These are phyloP conservation scores for Tylopilus balloui DNA, from an alignment of 768 basidiomycete genomes.

Conservation along the genomic window DNA sequence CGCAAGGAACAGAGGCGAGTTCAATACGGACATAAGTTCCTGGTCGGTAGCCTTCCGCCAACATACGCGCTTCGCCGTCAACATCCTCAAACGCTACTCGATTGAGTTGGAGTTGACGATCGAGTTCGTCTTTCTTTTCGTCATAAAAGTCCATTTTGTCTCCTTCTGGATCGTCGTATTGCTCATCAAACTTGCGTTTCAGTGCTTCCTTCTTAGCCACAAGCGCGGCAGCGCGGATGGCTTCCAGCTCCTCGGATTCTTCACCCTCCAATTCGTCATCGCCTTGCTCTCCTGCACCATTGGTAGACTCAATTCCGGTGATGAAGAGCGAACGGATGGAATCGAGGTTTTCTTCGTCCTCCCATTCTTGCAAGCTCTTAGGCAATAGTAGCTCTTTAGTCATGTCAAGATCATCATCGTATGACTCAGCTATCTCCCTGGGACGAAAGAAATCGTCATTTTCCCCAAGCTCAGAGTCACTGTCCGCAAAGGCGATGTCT, in stretches of 20 bases:
- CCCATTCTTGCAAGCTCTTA: constrained; percentile 68
- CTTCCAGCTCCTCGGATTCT: constrained; percentile 29
- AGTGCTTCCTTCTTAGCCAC: constrained; percentile 85
- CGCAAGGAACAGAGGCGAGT: constrained; percentile 77
- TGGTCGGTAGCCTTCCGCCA: constrained; percentile 87
- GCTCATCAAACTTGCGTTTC: constrained; percentile 94
- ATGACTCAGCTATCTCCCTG: constrained; percentile 33
- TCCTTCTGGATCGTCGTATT: constrained; percentile 87
- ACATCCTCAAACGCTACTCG: constrained; percentile 79
- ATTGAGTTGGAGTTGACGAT: constrained; percentile 78
- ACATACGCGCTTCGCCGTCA: constrained; percentile 69
- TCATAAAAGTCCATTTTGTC: constrained; percentile 85
- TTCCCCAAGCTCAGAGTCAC: constrained; percentile 67
- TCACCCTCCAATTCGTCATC: constrained; percentile 38
- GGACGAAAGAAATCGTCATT: constrained; percentile 71
- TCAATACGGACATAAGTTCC: constrained; percentile 94
- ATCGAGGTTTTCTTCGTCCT: constrained; percentile 79
- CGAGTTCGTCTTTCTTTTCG: constrained; percentile 88
- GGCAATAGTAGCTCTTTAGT: constrained; percentile 55
- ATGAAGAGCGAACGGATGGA: constrained; percentile 88
- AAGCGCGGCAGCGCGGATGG: constrained; percentile 49
- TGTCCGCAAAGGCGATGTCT: constrained; percentile 67
- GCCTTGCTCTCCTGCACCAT: constrained; percentile 37
- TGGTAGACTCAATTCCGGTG: constrained; percentile 52
- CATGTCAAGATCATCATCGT: constrained; percentile 60